These are phyloP conservation scores for Saccharomycopsis lassenensis DNA, from an alignment of 805 yeast genomes.

Conservation along the genomic window DNA sequence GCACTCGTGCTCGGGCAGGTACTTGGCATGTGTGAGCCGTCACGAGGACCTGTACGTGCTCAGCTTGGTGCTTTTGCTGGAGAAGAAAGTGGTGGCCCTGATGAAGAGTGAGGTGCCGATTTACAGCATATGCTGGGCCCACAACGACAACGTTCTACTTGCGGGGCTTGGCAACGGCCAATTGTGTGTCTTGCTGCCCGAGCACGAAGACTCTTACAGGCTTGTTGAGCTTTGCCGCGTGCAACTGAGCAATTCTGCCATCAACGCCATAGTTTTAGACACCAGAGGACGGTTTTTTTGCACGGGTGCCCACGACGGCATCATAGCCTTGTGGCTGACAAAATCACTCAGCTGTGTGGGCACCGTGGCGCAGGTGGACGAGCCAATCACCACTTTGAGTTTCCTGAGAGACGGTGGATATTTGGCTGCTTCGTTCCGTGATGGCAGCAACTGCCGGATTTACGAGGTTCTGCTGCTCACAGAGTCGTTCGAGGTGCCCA, in stretches of 20 bases:
- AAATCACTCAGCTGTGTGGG: slow-evolving; percentile 9
- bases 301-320: slow-evolving; percentile 13
- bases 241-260: neutral
- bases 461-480: slow-evolving; percentile 2
- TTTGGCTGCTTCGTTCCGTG: slow-evolving; percentile 12
- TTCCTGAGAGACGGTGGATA: slow-evolving; percentile 11
- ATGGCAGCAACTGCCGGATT: slow-evolving; percentile 8
- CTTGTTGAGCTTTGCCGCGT: too few species aligned
- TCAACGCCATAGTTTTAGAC: slow-evolving; percentile 10
- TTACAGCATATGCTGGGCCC: slow-evolving; percentile 8
- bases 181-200: too few species aligned
- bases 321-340: slow-evolving; percentile 9
- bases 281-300: slow-evolving; percentile 7
- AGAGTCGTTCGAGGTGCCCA: slow-evolving; percentile 6
- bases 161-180: slow-evolving; percentile 9
- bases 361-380: slow-evolving; percentile 12
- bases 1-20: slow-evolving; percentile 7
- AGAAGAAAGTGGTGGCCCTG: slow-evolving; percentile 1
- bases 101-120: neutral
- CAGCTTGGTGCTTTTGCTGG: slow-evolving; percentile 1
- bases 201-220: too few species aligned
- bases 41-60: slow-evolving; percentile 5
- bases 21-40: slow-evolving; percentile 4
- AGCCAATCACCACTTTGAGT: slow-evolving; percentile 10
- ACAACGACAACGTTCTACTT: slow-evolving; percentile 4